These are phyloP conservation scores for Ophiosphaerella korrae DNA, from an alignment of 2,329 filamentous ascomycete genomes.

Conservation along the genomic window DNA sequence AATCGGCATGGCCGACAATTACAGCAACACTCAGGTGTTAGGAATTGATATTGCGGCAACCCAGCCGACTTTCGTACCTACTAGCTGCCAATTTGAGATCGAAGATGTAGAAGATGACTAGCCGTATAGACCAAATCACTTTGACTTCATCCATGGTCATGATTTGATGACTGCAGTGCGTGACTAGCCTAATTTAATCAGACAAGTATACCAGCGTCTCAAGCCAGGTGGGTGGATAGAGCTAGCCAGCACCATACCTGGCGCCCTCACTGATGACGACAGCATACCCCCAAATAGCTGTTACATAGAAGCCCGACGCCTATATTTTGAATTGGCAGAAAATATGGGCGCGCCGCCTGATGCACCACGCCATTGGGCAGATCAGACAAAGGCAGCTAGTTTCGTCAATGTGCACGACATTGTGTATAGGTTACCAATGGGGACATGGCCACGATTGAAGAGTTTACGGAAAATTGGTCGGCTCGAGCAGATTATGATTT, in stretches of 20 bases:
- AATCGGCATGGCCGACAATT: constrained; percentile 31
- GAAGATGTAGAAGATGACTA: constrained; percentile 48
- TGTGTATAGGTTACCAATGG: constrained; percentile 33
- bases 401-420: constrained; percentile 51
- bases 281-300: constrained; percentile 25
- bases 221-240: constrained; percentile 43
- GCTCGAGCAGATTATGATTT: constrained; percentile 30
- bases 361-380: constrained; percentile 39
- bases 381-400: constrained; percentile 42
- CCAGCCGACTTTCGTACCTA: constrained; percentile 46
- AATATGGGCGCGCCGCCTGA: constrained; percentile 43
- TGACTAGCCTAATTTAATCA: constrained; percentile 37
- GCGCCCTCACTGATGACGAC: constrained; percentile 22
- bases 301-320: constrained; percentile 22
- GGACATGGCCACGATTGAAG: constrained; percentile 34
- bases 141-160: constrained; percentile 40
- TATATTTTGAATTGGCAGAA: constrained; percentile 27
- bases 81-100: constrained; percentile 47
- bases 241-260: constrained; percentile 29
- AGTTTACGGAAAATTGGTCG: constrained; percentile 21
- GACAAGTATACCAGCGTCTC: constrained; percentile 44
- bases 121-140: constrained; percentile 37
- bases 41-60: constrained; percentile 47
- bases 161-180: constrained; percentile 38
- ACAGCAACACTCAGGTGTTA: constrained; percentile 15